A percentile compares a stretch with the other conserved stretches of the same genome.
These are phyloP conservation scores for Claviceps pusilla DNA, from an alignment of 2,329 filamentous ascomycete species.

Conservation along the genomic window DNA sequence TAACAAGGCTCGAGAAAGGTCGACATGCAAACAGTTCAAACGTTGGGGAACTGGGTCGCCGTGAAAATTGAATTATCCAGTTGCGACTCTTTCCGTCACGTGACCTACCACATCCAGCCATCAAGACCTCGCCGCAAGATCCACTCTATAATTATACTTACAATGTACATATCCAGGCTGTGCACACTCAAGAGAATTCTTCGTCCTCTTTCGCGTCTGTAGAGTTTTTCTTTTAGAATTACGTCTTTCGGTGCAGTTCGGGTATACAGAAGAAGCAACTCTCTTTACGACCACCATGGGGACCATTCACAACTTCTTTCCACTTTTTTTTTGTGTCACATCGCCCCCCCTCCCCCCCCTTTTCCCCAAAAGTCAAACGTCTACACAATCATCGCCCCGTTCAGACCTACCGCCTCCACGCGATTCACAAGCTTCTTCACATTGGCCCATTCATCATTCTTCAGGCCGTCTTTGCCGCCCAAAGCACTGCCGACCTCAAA, in stretches of 20 bases:
- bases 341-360: background rate
- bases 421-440: constrained; percentile 80
- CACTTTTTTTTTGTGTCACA: too few relatives aligned
- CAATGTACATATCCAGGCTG: too few relatives aligned
- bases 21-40: too few relatives aligned
- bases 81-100: background rate
- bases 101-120: background rate
- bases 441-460: constrained; percentile 79
- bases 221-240: background rate
- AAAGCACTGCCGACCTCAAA: constrained; percentile 79
- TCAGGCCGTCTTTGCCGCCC: constrained; percentile 69
- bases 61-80: background rate
- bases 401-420: constrained; percentile 47
- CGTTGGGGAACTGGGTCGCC: background rate
- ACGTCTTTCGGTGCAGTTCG: background rate
- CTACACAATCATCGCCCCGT: constrained; percentile 24
- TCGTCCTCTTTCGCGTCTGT: background rate
- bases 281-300: background rate
- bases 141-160: too few relatives aligned
- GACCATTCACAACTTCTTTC: background rate
- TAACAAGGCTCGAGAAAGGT: background rate
- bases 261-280: constrained; percentile 1
- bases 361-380: too few relatives aligned
- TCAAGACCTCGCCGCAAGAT: background rate
- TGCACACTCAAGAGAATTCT: too few relatives aligned